phyloP scores from a whole-genome alignment of 73 alveolate genomes.

The Paramecium caudatum region DNA sequence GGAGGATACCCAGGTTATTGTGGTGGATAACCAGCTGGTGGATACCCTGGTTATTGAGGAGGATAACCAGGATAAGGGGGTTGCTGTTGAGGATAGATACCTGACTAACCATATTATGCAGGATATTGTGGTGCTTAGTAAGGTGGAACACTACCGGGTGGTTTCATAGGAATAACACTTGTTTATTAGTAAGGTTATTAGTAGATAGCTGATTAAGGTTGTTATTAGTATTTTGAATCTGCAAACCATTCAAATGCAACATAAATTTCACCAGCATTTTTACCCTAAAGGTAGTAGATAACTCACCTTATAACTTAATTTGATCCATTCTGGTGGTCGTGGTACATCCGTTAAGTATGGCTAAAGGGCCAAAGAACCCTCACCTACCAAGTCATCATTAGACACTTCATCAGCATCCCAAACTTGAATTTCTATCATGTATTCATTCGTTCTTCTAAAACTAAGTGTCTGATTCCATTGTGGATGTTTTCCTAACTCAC shows the following conservation, averaged over 20 bases:
- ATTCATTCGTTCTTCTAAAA: constrained; percentile 60
- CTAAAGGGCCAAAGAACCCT: background rate
- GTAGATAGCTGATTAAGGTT: background rate
- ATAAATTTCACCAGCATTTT: constrained; percentile 1
- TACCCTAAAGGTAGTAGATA: background rate
- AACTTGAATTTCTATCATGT: constrained; percentile 5
- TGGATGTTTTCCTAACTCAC: constrained; percentile 32
- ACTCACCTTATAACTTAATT: constrained; percentile 61
- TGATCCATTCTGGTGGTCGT: constrained; percentile 49
- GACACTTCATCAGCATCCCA: constrained; percentile 56
- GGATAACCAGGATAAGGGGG: background rate
- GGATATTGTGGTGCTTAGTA: background rate
- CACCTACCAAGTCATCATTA: constrained; percentile 66
- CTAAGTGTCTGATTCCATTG: constrained; percentile 53
- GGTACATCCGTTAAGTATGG: background rate
- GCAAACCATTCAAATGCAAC: background rate
- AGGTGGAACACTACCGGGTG: constrained; percentile 62
- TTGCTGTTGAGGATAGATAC: background rate
- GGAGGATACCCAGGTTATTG: constrained; percentile 1
- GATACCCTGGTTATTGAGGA: constrained; percentile 37
- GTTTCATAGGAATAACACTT: constrained; percentile 38
- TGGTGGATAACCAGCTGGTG: background rate
- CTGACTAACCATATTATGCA: constrained; percentile 39
- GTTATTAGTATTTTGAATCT: constrained; percentile 28
- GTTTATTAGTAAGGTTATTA: background rate